Evolutionary conservation across 352 stramenopile genomes (phyloP).

Genomic region (Phytopythium boreale): DNA sequence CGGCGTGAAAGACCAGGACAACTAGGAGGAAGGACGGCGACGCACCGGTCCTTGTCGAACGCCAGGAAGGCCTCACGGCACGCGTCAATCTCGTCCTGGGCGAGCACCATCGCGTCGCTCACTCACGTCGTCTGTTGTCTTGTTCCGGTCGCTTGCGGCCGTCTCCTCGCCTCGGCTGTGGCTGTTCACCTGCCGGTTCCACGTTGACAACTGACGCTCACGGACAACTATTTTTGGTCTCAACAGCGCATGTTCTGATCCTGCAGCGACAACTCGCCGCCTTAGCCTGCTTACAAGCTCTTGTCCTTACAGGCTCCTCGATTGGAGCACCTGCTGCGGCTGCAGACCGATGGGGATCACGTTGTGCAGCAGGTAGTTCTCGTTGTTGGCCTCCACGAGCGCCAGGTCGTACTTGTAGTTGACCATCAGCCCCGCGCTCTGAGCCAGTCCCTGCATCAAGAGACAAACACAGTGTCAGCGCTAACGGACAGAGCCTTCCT

Average conservation of each 20-base stretch:
- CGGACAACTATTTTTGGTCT: neutral
- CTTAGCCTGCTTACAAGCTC: neutral
- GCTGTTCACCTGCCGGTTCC: neutral
- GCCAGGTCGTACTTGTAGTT: slow-evolving; percentile 87
- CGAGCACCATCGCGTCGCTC: slow-evolving; percentile 69
- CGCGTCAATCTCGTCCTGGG: slow-evolving; percentile 95
- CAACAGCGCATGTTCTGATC: neutral
- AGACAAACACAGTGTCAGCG: slow-evolving; percentile 1
- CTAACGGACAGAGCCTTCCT: neutral
- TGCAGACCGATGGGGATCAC: slow-evolving; percentile 71
- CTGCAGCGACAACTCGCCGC: neutral
- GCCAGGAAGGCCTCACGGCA: slow-evolving; percentile 96
- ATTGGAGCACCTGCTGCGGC: slow-evolving; percentile 45
- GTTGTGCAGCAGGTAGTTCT: slow-evolving; percentile 81
- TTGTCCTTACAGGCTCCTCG: slow-evolving; percentile 12
- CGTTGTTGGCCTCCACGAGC: slow-evolving; percentile 76
- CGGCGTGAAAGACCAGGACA: too few relatives aligned
- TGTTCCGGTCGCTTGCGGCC: neutral
- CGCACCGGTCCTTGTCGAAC: slow-evolving; percentile 94
- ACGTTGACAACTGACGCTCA: neutral
- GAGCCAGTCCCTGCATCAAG: slow-evolving; percentile 44
- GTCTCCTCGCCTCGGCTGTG: neutral
- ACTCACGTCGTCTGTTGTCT: neutral
- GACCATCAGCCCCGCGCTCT: slow-evolving; percentile 82
- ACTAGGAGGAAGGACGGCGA: too few relatives aligned